Conservation (phyloP, 768 basidiomycete species). For the Tephrocybe sp. region DNA sequence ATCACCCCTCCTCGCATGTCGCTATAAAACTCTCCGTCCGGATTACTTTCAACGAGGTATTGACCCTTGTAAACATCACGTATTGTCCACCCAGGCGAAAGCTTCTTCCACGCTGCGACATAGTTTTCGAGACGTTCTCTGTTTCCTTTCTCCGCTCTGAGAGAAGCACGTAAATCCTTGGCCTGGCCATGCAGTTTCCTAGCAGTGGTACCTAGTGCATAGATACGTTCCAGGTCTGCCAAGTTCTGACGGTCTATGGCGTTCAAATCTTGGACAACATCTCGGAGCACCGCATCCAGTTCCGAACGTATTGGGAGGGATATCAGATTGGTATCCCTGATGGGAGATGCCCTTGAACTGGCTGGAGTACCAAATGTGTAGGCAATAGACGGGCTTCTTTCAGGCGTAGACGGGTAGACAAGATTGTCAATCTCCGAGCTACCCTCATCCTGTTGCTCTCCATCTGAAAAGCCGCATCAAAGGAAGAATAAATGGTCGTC, state of each 20-base stretch:
- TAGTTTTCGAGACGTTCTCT: constrained; percentile 19
- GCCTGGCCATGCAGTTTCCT: constrained; percentile 11
- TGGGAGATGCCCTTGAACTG: constrained; percentile 14
- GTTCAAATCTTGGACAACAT: constrained; percentile 17
- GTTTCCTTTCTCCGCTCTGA: constrained; percentile 15
- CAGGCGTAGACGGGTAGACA: background rate
- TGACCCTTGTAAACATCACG: constrained; percentile 19
- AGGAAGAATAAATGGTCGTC: no score
- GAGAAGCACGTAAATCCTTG: constrained; percentile 3
- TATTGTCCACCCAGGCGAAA: constrained; percentile 14
- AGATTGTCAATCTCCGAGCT: background rate
- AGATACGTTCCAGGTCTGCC: constrained; percentile 8
- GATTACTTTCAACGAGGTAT: constrained; percentile 3
- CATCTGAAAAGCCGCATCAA: no score
- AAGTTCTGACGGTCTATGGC: constrained; percentile 10
- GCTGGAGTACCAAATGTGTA: constrained; percentile 17
- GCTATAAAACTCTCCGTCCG: background rate
- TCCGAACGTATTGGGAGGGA: background rate
- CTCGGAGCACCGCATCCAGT: constrained; percentile 6
- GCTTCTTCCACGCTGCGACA: constrained; percentile 13
- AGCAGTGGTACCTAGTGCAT: constrained; percentile 5
- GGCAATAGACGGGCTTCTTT: background rate
- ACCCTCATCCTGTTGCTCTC: no score
- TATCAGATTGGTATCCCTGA: background rate
- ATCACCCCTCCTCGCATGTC: background rate